phyloP scores from a whole-genome alignment of 768 basidiomycete species.

The Phanerodontia chrysosporium region DNA sequence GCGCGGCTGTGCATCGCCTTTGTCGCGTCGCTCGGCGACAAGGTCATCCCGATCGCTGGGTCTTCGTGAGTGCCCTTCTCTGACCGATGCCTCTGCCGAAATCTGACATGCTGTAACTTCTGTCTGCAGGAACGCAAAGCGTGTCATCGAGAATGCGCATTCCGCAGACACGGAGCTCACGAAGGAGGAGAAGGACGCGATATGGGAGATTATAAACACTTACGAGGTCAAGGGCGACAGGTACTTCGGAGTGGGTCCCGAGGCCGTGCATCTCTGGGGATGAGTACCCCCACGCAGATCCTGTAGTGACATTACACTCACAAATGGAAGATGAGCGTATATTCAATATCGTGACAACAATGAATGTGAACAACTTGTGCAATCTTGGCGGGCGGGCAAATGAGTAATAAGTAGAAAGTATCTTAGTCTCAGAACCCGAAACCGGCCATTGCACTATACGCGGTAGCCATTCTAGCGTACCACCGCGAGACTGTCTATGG shows the following conservation, averaged over 20 bases:
- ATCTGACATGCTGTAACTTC: neutral
- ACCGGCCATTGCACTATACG: too few relatives aligned
- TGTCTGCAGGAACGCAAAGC: slow-evolving; percentile 30
- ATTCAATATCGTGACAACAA: too few relatives aligned
- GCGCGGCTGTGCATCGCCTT: slow-evolving; percentile 38
- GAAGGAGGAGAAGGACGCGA: slow-evolving; percentile 32
- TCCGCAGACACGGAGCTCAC: slow-evolving; percentile 35
- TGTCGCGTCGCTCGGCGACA: slow-evolving; percentile 30
- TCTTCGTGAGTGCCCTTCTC: slow-evolving; percentile 29
- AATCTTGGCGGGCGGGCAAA: too few relatives aligned
- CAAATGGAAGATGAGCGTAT: too few relatives aligned
- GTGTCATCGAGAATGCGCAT: slow-evolving; percentile 39
- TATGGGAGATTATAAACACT: slow-evolving; percentile 34
- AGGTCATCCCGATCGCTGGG: slow-evolving; percentile 48
- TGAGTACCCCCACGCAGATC: too few relatives aligned
- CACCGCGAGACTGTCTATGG: too few relatives aligned
- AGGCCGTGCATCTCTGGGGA: slow-evolving; percentile 28
- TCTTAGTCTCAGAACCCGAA: too few relatives aligned
- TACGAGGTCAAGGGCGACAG: slow-evolving; percentile 36
- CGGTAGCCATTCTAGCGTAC: too few relatives aligned
- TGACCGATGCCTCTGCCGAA: neutral
- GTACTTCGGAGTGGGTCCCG: slow-evolving; percentile 25
- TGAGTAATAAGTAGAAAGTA: too few relatives aligned
- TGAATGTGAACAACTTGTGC: too few relatives aligned
- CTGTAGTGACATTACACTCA: neutral